Percentiles rank a stretch among this genome's conserved stretches.
These are phyloP conservation scores for Afroboletus lepidellus DNA, from an alignment of 1,284 basidiomycete species.

Conservation along the genomic window DNA sequence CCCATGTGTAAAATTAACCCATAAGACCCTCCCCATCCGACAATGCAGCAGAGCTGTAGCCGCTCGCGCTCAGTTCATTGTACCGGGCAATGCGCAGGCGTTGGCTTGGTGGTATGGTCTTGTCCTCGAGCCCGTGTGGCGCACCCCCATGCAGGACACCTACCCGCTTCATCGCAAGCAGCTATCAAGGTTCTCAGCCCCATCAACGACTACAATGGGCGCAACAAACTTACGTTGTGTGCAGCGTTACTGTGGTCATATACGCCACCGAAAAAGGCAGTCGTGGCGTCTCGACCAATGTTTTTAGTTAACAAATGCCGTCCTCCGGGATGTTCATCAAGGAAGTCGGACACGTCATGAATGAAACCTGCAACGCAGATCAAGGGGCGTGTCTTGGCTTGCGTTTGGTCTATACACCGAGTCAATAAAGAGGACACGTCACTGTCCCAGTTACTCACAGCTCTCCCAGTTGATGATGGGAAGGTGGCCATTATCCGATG, in stretches of 20 bases:
- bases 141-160: conserved; percentile 81
- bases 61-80: conserved; percentile 50
- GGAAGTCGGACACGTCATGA: conserved; percentile 84
- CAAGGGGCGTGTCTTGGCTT: conserved; percentile 72
- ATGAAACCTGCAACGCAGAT: conserved; percentile 89
- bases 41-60: conserved; percentile 34
- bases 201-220: background rate
- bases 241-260: conserved; percentile 94
- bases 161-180: conserved; percentile 89
- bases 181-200: conserved; percentile 35
- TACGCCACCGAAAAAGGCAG: conserved; percentile 92
- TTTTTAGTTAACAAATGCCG: conserved; percentile 67
- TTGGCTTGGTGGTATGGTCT: conserved; percentile 64
- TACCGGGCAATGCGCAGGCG: conserved; percentile 67
- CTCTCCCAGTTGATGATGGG: conserved; percentile 86
- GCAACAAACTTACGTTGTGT: conserved; percentile 60
- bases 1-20: conserved; percentile 18
- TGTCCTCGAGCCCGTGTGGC: conserved; percentile 58
- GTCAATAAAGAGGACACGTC: conserved; percentile 7
- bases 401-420: conserved; percentile 61
- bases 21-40: conserved; percentile 37
- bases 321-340: conserved; percentile 86
- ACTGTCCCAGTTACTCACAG: conserved; percentile 48
- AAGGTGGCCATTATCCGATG: conserved; percentile 71
- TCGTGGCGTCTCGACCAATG: conserved; percentile 83